Base-by-base conservation (phyloP, 345 rosid genomes). In the Boechera divaricarpa region DNA sequence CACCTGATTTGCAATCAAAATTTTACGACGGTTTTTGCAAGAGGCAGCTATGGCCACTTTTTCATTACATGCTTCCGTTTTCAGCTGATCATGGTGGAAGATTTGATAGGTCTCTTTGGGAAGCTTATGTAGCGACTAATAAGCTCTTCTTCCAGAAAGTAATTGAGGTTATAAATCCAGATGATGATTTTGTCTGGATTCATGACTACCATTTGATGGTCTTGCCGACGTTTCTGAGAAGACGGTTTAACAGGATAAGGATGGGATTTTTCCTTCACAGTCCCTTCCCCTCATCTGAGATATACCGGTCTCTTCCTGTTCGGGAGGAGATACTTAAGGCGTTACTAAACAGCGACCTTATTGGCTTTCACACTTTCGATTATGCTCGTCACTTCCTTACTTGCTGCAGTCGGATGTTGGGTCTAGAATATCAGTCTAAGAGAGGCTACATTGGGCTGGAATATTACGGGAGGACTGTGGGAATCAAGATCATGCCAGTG, bases 321-420 rank as follows among this genome's bases (percentile, higher is more conserved):
- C 79, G 83, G 5, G 83, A 76, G 57, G 83, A 80, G 73, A 80
- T 80, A 9, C 83, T 80, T 28, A 80, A 80, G 74, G 83, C 83
- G 10, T 29, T 80, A 59, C 77, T 80, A n/a, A 80, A 76, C 76
- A 75, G 77, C 29, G 80, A 80, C 63, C 83, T 80, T 18, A 80
- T 80, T 41, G 83, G 83, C 39, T 80, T 80, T 73, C 83, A 80
- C 70, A 80, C 98, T 8, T 94, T 90, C 48, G 98, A 94, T 80
- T 94, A 94, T 81, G 98, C 98, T n/a, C 84, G 98, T 39, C 83
- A 80, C 35, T 80, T 80, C 70, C 83, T 80, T 42, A 70, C 83
- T 51, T 80, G 83, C 73, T 80, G 83, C 53, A 80, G 83, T 33
- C 80, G 83, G 65, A 76, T 80, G 83, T 44, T 80, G 73, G 83